These are phyloP conservation scores for Glycine tomentella DNA, from an alignment of 306 rosid species.

Conservation along the genomic window DNA sequence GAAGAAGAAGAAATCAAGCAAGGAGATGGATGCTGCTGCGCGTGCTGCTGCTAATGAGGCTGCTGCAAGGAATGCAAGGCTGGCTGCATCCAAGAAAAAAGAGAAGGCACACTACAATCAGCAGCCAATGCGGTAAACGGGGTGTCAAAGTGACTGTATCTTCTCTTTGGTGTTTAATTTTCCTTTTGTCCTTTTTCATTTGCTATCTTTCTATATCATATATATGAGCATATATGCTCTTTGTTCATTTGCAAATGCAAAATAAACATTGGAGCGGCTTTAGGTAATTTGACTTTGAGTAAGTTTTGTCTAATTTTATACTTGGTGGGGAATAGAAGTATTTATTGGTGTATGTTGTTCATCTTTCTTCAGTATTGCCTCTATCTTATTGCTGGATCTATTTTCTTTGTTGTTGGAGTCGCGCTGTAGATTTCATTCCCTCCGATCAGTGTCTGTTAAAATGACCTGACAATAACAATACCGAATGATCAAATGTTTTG, in stretches of 20 bases:
- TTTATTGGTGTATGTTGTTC: slow-evolving; percentile 16
- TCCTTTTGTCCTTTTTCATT: slow-evolving; percentile 37
- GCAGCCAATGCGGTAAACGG: slow-evolving; percentile 78
- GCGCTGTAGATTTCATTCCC: background rate
- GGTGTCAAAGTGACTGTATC: slow-evolving; percentile 36
- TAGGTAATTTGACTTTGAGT: slow-evolving; percentile 44
- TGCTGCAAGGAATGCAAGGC: slow-evolving; percentile 75
- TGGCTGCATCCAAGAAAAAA: slow-evolving; percentile 78
- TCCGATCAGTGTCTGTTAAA: no score
- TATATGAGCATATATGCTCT: slow-evolving; percentile 60
- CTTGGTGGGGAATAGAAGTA: slow-evolving; percentile 18
- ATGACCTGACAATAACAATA: background rate
- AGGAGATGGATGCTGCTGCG: slow-evolving; percentile 81
- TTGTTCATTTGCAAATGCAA: slow-evolving; percentile 58
- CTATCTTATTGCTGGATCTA: background rate
- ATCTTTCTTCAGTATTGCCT: slow-evolving; percentile 13
- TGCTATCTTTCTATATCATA: slow-evolving; percentile 42
- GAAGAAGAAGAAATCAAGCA: slow-evolving; percentile 81
- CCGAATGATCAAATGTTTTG: background rate
- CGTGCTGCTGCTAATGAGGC: slow-evolving; percentile 79
- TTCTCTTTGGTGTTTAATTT: slow-evolving; percentile 30
- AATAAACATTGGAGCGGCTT: slow-evolving; percentile 56
- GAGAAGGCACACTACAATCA: slow-evolving; percentile 83
- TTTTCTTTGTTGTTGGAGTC: background rate
- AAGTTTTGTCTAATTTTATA: slow-evolving; percentile 39